phyloP scores from a whole-genome alignment of 1,284 basidiomycete genomes.

The Ustilago hordei region DNA sequence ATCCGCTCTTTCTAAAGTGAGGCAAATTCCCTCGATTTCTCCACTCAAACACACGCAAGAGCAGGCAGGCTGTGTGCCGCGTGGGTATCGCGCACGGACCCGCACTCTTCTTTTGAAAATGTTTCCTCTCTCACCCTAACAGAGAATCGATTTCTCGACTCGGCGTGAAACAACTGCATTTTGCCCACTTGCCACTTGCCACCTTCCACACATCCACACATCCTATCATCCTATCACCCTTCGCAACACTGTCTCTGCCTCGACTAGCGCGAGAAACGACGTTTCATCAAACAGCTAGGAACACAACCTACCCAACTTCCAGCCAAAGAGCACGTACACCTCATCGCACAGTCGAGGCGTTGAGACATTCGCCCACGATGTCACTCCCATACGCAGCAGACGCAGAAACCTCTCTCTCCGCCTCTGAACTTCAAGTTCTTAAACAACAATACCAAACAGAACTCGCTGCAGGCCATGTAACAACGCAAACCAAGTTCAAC shows the following conservation, averaged over 20 bases:
- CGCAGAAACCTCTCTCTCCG: constrained; percentile 86
- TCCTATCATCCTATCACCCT: no score
- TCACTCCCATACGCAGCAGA: constrained; percentile 92
- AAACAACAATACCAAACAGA: constrained; percentile 89
- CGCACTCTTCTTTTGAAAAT: background rate
- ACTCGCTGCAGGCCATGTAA: constrained; percentile 81
- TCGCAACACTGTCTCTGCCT: no score
- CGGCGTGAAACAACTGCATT: no score
- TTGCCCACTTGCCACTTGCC: no score
- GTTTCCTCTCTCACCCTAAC: no score
- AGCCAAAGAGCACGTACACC: background rate
- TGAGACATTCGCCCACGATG: constrained; percentile 34
- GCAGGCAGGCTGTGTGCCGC: constrained; percentile 1
- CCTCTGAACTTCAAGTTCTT: constrained; percentile 89
- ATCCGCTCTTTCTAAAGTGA: background rate
- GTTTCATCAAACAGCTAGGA: no score
- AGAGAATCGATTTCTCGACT: no score
- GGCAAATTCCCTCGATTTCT: background rate
- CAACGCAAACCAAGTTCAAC: constrained; percentile 97
- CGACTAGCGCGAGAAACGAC: no score
- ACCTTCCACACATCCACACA: no score
- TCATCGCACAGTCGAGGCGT: background rate
- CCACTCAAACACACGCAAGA: background rate
- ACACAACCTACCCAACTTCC: background rate
- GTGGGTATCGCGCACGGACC: constrained; percentile 30